phyloP scores from a whole-genome alignment of 2,329 filamentous ascomycete species.

The Pseudocercospora macadamiae region DNA sequence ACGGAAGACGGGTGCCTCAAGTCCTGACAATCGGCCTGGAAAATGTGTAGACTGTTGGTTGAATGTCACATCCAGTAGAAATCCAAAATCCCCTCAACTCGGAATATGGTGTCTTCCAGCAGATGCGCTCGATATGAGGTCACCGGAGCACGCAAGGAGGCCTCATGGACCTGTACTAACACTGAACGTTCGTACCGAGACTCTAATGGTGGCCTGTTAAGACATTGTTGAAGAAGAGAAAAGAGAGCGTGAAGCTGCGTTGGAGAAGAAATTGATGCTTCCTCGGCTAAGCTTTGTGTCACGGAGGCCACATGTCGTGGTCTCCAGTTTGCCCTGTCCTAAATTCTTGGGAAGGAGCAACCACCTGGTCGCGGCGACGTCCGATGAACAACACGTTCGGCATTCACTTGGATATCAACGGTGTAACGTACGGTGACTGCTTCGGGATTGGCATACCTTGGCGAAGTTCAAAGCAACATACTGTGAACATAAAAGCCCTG shows the following conservation, averaged over 20 bases:
- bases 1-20: neutral
- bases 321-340: too few species aligned
- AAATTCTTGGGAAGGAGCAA: neutral
- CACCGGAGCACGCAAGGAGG: constrained; percentile 96
- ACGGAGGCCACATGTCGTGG: neutral
- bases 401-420: neutral
- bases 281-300: constrained; percentile 6
- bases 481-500: neutral
- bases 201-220: constrained; percentile 94
- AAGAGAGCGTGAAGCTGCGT: constrained; percentile 13
- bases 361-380: constrained; percentile 12
- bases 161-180: constrained; percentile 81
- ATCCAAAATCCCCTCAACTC: constrained; percentile 50
- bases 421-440: constrained; percentile 4
- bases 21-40: neutral
- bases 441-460: neutral
- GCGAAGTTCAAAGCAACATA: neutral
- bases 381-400: constrained; percentile 5
- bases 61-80: constrained; percentile 46
- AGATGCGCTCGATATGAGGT: constrained; percentile 74
- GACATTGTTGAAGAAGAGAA: constrained; percentile 68
- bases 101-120: constrained; percentile 58
- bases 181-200: constrained; percentile 95
- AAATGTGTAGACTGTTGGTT: constrained; percentile 9
- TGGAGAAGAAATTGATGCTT: constrained; percentile 7